phyloP scores from a whole-genome alignment of 257 asterid genomes.

The Paraleonurus japonicus region DNA sequence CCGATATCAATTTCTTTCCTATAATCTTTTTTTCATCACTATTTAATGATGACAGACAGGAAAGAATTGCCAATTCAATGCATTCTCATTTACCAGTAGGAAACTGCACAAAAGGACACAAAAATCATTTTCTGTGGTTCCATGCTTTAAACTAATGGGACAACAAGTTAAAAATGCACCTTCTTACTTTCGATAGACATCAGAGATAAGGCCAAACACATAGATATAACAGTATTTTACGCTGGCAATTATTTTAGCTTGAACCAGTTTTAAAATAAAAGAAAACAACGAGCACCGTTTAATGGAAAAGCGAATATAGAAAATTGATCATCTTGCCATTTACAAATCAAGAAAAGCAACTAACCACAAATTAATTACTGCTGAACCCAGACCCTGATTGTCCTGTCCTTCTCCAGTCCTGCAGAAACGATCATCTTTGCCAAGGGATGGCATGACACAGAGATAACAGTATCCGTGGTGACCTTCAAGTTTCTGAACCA shows the following conservation, averaged over 20 bases:
- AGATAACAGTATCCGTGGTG: slow-evolving; percentile 73
- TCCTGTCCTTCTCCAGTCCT: slow-evolving; percentile 72
- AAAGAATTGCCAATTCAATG: not conserved
- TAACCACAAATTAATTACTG: slow-evolving; percentile 29
- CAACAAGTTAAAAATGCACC: slow-evolving; percentile 5
- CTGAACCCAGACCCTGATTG: slow-evolving; percentile 84
- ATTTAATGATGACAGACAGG: not conserved
- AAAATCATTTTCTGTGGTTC: not conserved
- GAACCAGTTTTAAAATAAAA: not conserved
- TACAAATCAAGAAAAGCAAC: slow-evolving; percentile 17
- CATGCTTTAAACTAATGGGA: too few species aligned
- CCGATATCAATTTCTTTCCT: not conserved
- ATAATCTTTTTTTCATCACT: not conserved
- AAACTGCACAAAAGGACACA: not conserved
- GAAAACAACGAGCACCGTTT: not conserved
- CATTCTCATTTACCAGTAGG: not conserved
- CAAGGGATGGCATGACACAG: slow-evolving; percentile 67
- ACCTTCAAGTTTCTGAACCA: slow-evolving; percentile 84
- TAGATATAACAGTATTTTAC: not conserved
- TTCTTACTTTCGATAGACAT: not conserved
- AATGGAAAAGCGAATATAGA: not conserved
- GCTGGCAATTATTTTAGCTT: not conserved
- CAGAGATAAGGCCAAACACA: not conserved
- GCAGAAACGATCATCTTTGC: slow-evolving; percentile 83
- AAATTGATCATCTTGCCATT: not conserved